Evolutionary conservation across 108 stramenopile genomes (phyloP), one percentile per base, ranked within the genome.

Genomic region (Cyclostephanos invisitatus): DNA sequence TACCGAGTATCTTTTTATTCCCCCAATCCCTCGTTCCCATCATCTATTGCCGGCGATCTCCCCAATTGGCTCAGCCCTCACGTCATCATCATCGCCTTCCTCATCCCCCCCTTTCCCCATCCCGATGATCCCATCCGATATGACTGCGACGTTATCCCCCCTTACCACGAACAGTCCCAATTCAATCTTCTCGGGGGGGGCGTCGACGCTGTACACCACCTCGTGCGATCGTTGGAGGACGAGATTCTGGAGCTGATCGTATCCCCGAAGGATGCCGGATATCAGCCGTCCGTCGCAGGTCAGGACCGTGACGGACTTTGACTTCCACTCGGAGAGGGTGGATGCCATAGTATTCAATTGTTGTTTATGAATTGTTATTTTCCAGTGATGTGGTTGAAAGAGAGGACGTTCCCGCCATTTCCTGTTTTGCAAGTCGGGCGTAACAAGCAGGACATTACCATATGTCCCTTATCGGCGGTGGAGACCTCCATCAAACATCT

Each of bases 241-340:
- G 6, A 94, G 68, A 66, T 94, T 94, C 70, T 94, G 93, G 5
- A 94, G 85, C 67, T 94, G 93, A 67, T 94, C 93, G 72, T 91
- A 83, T 17, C 93, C 93, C 8, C 77, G 64, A 5, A 94, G 77
- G 17, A 56, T 77, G 11, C 93, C 93, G 2, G 82, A 61, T 55
- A 94, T 89, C 48, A 88, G 75, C 5, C 93, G 76, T n/a, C 91
- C 93, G 59, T 94, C 93, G 68, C 87, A 84, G 14, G 93, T 94
- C 17, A 94, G 65, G 60, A 94, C 81, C 54, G 80, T 85, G 54
- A 91, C 62, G 10, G 71, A n/a, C 75, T 91, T 87, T 81, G 67
- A 50, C 24, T 63, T 87, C 85, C 86, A 87, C 67, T 92, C 91
- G 37, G 83, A 76, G 50, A 92, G 76, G 61, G 86, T 83, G 44